Base-by-base conservation (phyloP, 2,329 filamentous ascomycete species). In the Blumeriella jaapii region DNA sequence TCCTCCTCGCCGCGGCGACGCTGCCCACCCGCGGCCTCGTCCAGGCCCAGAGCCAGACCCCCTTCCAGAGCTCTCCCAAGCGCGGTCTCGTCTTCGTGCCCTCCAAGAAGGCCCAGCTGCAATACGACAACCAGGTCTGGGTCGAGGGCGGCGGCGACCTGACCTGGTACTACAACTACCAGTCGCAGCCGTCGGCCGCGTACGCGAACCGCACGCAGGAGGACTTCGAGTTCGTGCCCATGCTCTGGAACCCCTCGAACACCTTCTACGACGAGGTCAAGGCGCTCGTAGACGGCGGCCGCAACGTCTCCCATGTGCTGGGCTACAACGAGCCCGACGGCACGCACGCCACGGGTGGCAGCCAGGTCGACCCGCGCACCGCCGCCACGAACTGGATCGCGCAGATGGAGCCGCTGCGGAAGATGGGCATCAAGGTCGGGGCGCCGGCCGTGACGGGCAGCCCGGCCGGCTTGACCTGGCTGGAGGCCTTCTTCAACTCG, bases 141-240 rank as follows among this genome's bases (percentile, higher is more conserved):
- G 60, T 65, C 8, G 55, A 63, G 27, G 34, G 61, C 5, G 65
- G 63, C 23, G 71, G 69, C 12, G 69, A 74, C 26, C 59, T 89
- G 36, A 79, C 74, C 3, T 91, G 83, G 83, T 91, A 91, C 64
- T 91, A 89, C 68, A 89, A 87, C 62, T 91, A 87, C 58, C 58
- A 61, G 16, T 52, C 64, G 13, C 53, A 57, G 3, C 80, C 82
- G 1, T 71, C 75, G 0, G 43, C 58, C 0, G 61, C 61, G 26
- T 78, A 68, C 52, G 45, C 56, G 25, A 56, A 63, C 31, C 50
- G 64, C 18, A 48, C 65, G 0, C 69, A 77, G 47, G 60, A 63
- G 10, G 57, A 65, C 10, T 72, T 89, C 47, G 68, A 82, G 55
- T 91, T 84, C 56, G 75, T 89, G 1, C 82, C 83, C 32, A 85